These are phyloP conservation scores for Sporisorium scitamineum DNA, from an alignment of 1,284 basidiomycete genomes.

Conservation along the genomic window DNA sequence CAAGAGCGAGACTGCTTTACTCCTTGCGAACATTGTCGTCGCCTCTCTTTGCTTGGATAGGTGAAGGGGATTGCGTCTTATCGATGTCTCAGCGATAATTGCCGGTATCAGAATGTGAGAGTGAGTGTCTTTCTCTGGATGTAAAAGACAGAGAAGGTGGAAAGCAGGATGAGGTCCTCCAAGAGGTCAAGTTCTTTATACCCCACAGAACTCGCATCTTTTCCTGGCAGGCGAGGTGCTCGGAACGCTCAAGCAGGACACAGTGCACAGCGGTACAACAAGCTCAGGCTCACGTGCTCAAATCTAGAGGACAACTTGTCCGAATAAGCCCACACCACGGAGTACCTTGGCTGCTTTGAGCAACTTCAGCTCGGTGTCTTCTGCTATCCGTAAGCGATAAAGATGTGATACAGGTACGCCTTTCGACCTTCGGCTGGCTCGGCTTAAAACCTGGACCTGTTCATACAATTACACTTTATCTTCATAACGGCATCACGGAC, in stretches of 20 bases:
- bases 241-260: not conserved
- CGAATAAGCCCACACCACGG: not conserved
- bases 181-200: not conserved
- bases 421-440: conserved; percentile 3
- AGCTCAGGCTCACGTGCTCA: not conserved
- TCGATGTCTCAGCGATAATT: not conserved
- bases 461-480: not conserved
- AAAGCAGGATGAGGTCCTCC: not conserved
- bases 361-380: not conserved
- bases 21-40: not conserved
- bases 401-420: not conserved
- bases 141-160: not conserved
- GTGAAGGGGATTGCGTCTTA: not conserved
- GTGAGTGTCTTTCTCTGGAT: not conserved
- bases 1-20: not conserved
- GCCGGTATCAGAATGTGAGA: not conserved
- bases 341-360: not conserved
- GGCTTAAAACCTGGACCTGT: not conserved
- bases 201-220: not conserved
- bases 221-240: not conserved
- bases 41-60: not conserved
- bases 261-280: not conserved
- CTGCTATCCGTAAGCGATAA: not conserved
- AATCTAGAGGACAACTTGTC: not conserved
- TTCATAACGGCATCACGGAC: not conserved